Base-by-base conservation (phyloP, 2,329 filamentous ascomycete species). In the Lecanosticta acicola region DNA sequence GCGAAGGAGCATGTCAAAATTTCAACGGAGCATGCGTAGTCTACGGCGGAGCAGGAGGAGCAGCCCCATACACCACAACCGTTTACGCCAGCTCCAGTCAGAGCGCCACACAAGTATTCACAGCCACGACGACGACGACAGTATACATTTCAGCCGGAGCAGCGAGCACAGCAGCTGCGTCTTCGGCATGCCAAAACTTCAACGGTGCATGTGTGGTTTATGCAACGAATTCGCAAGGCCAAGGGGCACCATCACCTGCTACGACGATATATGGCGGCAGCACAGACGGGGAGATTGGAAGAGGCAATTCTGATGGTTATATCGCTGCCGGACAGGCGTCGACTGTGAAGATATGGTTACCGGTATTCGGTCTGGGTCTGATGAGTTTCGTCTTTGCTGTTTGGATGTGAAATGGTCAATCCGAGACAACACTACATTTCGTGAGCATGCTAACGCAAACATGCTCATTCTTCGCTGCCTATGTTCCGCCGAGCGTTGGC, bases 21-120 rank as follows among this genome's bases (percentile, higher is more conserved):
- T 51, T 45, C 41, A 41, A 29, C 9, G 51, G 53, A 37, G 53
- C 53, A 13, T 56, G 53, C 39, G 49, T 56, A 1, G 51, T 54
- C 3, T 56, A 56, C 24, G 50, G 48, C 21, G 20, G 38, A 38
- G 20, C 39, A 32, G 20, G 40, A 39, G 9, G 32, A 26, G 37
- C 40, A 24, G 33, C 19, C 9, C 20, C 21, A 17, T 43, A 38
- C n/a, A 43, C 39, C 3, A 42, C 32, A 3, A 47, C 45, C 9
- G 39, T 45, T 8, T 21, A 19, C 16, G 43, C 40, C 5, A 26
- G 37, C 19, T 20, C 18, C 33, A 43, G 26, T 11, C 11, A 19
- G 11, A 26, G 37, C 19, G 26, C 18, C 33, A 43, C 33, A n/a
- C 11, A 19, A 13, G 10, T 14, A 3, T 5, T 19, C 8, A 43